phyloP scores from a whole-genome alignment of 2,329 filamentous ascomycete genomes.

The Phaeosphaeria sp. region DNA sequence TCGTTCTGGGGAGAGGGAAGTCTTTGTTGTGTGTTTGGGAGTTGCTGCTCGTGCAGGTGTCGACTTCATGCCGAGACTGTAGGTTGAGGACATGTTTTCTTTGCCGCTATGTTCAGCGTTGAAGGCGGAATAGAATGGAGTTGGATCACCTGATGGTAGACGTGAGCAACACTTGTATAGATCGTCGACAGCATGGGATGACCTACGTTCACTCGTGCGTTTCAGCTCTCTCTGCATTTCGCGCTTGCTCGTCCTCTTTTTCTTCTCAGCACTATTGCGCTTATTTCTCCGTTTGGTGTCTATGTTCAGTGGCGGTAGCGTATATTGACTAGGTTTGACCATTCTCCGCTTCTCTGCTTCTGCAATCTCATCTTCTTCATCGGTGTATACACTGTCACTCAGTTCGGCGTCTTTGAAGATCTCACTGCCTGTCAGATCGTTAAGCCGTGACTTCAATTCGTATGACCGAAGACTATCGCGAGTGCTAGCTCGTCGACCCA shows the following conservation, averaged over 20 bases:
- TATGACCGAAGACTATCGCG: constrained; percentile 27
- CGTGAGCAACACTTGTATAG: not conserved
- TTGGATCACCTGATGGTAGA: constrained; percentile 23
- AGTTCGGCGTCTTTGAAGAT: constrained; percentile 40
- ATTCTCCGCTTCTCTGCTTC: constrained; percentile 30
- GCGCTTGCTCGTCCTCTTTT: constrained; percentile 16
- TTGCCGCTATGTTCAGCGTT: constrained; percentile 38
- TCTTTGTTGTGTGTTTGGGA: constrained; percentile 10
- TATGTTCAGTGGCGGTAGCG: constrained; percentile 30
- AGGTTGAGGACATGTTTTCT: constrained; percentile 36
- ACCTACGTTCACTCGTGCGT: constrained; percentile 28
- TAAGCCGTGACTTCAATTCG: constrained; percentile 32
- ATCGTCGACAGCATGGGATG: not conserved
- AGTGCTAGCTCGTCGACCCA: constrained; percentile 21
- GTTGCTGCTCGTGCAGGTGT: constrained; percentile 3
- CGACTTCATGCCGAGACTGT: constrained; percentile 22
- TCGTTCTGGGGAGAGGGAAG: constrained; percentile 20
- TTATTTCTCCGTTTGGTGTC: constrained; percentile 21
- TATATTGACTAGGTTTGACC: constrained; percentile 28
- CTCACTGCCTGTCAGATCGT: constrained; percentile 30
- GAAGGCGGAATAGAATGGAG: constrained; percentile 25
- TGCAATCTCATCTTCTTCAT: constrained; percentile 36
- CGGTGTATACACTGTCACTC: constrained; percentile 40
- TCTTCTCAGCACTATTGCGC: constrained; percentile 16
- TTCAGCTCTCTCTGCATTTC: constrained; percentile 29